These are phyloP conservation scores for Oryza officinalis DNA, from an alignment of 176 grass and related monocot genomes.

Conservation along the genomic window DNA sequence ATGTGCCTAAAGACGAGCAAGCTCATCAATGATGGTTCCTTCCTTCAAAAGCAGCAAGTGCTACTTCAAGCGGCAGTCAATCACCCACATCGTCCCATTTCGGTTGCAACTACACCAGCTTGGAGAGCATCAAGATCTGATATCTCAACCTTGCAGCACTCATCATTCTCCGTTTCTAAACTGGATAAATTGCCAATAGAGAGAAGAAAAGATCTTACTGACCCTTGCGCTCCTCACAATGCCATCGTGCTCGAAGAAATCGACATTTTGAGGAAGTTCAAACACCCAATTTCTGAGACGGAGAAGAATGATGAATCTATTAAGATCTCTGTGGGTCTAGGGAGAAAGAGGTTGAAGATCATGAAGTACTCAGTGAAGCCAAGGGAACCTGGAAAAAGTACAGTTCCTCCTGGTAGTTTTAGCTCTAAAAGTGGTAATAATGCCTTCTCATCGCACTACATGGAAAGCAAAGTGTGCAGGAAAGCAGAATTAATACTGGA, in stretches of 20 bases:
- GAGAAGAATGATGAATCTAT: slow-evolving; percentile 23
- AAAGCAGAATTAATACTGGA: slow-evolving; percentile 62
- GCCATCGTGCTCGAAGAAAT: slow-evolving; percentile 7
- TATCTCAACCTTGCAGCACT: neutral
- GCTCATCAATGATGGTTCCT: slow-evolving; percentile 40
- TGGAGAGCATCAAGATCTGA: slow-evolving; percentile 28
- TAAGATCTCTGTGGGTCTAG: slow-evolving; percentile 39
- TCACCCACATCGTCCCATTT: slow-evolving; percentile 54
- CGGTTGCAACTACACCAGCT: slow-evolving; percentile 25
- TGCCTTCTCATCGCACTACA: neutral
- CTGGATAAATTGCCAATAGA: slow-evolving; percentile 24
- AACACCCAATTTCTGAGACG: neutral
- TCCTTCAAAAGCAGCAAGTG: slow-evolving; percentile 33
- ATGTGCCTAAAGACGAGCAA: slow-evolving; percentile 47
- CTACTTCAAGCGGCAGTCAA: slow-evolving; percentile 52
- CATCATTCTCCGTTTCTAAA: slow-evolving; percentile 3
- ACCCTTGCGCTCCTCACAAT: neutral
- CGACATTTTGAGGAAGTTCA: neutral
- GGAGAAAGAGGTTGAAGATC: slow-evolving; percentile 55
- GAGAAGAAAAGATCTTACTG: neutral
- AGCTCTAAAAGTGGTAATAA: slow-evolving; percentile 4
- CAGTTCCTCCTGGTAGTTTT: neutral
- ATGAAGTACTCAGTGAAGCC: slow-evolving; percentile 41
- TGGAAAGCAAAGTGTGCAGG: slow-evolving; percentile 19
- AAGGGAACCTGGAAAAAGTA: slow-evolving; percentile 22